Evolutionary conservation across 2,329 filamentous ascomycete genomes (phyloP), one percentile per base, ranked within the genome.

Genomic region (Aspergillus sp.): DNA sequence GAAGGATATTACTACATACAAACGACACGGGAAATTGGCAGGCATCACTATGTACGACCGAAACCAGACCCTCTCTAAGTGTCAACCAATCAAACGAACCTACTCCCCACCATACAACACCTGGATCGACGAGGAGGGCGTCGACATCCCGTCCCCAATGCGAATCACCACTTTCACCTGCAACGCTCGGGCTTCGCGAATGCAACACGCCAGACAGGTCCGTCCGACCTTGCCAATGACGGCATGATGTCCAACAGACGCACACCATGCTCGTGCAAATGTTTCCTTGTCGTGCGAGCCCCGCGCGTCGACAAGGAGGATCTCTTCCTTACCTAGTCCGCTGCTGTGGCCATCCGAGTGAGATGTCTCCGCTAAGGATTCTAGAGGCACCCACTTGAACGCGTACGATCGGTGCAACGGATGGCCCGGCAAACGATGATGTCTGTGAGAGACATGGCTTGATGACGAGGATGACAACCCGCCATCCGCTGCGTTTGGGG

Each of bases 251-350:
- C 77, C 79, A 32, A 76, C 71, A 36, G 77, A 72, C 8, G 78
- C 74, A 63, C 78, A 80, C 78, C 78, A 81, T 2, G 78, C 77
- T 21, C 78, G 72, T 6, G 71, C 78, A 56, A 80, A 75, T 0
- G 75, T 71, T 63, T 80, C 78, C 60, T 73, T 76, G 13, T 72
- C 69, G 30, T 66, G 63, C 57, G 60, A 67, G 17, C 72, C 71
- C 11, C 75, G 72, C 39, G 76, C 73, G 38, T 78, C 75, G 10
- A 78, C 61, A 27, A 78, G 69, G 27, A 73, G 67, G 13, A 73
- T 64, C 41, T 70, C 65, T 30, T 66, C 70, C 21, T 60, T 63
- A 8, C 32, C 44, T 51, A 56, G 58, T 52, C 38, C 47, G 53
- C 49, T 39, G 11, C 32, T 32, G 25, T 23, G 27, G 19, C 30